Evolutionary conservation across 495 filamentous ascomycete genomes (phyloP).

Genomic region (Aspergillus cristatus): DNA sequence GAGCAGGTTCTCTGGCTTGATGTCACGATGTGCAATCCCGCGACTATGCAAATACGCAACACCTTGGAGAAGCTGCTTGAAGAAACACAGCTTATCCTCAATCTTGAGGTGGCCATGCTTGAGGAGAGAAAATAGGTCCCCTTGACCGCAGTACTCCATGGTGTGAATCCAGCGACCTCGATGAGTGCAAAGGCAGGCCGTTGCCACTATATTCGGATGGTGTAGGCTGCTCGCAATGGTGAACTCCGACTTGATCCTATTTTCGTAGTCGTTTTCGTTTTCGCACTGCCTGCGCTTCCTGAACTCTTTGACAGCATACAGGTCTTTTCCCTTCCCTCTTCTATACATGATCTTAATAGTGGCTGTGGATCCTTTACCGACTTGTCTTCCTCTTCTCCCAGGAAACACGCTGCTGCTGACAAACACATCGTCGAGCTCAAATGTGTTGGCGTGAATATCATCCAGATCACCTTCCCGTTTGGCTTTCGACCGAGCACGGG

Average conservation of each 20-base stretch:
- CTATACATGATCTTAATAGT: constrained; percentile 61
- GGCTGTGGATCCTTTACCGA: constrained; percentile 66
- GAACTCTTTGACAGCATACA: constrained; percentile 72
- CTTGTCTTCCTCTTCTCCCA: constrained; percentile 50
- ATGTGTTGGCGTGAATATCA: constrained; percentile 54
- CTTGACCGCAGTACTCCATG: constrained; percentile 73
- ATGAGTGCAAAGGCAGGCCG: constrained; percentile 57
- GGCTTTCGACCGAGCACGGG: constrained; percentile 9
- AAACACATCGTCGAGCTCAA: constrained; percentile 50
- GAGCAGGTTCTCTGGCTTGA: constrained; percentile 73
- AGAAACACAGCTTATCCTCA: constrained; percentile 59
- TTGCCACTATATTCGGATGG: constrained; percentile 74
- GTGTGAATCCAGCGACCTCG: constrained; percentile 65
- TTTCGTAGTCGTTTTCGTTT: constrained; percentile 54
- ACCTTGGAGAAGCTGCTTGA: constrained; percentile 69
- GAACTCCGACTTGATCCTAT: constrained; percentile 75
- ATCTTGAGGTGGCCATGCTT: constrained; percentile 50
- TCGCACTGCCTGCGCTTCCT: constrained; percentile 50
- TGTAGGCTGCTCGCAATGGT: constrained; percentile 64
- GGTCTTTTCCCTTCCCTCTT: constrained; percentile 40
- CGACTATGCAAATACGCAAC: constrained; percentile 59
- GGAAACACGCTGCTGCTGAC: constrained; percentile 49
- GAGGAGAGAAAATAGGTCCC: constrained; percentile 63
- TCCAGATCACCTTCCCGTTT: constrained; percentile 55
- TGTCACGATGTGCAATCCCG: constrained; percentile 72